phyloP scores from a whole-genome alignment of 257 asterid genomes.

The Misopates orontium region DNA sequence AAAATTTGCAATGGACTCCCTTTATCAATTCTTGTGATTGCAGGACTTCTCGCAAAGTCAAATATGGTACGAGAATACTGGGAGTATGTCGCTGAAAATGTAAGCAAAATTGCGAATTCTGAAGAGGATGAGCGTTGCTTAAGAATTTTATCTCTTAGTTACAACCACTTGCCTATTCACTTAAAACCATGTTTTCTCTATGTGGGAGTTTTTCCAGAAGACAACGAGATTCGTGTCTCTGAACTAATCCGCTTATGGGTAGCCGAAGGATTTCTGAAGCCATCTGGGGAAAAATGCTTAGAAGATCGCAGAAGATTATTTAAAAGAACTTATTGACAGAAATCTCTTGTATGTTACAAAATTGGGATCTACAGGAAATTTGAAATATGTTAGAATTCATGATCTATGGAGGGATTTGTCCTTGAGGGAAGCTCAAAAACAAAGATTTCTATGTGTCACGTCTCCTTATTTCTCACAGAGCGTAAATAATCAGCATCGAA shows the following conservation, averaged over 20 bases:
- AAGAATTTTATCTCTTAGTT: not conserved
- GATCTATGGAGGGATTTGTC: slow-evolving; percentile 2
- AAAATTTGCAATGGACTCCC: slow-evolving; percentile 11
- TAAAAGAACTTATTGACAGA: not conserved
- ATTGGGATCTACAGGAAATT: not conserved
- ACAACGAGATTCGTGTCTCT: not conserved
- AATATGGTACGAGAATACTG: not conserved
- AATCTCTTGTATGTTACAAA: not conserved
- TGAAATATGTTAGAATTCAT: not conserved
- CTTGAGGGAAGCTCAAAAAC: not conserved
- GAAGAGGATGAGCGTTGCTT: no score
- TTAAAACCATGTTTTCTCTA: slow-evolving; percentile 14
- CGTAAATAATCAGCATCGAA: not conserved
- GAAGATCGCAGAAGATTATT: not conserved
- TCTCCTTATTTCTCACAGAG: not conserved
- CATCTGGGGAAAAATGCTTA: no score
- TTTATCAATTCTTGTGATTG: slow-evolving; percentile 1
- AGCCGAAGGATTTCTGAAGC: slow-evolving; percentile 7
- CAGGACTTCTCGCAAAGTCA: not conserved
- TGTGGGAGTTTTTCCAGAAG: not conserved
- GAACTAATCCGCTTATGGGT: slow-evolving; percentile 1
- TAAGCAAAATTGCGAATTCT: not conserved
- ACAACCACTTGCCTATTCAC: slow-evolving; percentile 8
- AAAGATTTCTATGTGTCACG: not conserved
- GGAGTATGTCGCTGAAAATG: not conserved